Percentiles rank a stretch among this genome's conserved stretches.
These are phyloP conservation scores for Sugiyamaella japonica DNA, from an alignment of 1,139 yeast species.

Conservation along the genomic window DNA sequence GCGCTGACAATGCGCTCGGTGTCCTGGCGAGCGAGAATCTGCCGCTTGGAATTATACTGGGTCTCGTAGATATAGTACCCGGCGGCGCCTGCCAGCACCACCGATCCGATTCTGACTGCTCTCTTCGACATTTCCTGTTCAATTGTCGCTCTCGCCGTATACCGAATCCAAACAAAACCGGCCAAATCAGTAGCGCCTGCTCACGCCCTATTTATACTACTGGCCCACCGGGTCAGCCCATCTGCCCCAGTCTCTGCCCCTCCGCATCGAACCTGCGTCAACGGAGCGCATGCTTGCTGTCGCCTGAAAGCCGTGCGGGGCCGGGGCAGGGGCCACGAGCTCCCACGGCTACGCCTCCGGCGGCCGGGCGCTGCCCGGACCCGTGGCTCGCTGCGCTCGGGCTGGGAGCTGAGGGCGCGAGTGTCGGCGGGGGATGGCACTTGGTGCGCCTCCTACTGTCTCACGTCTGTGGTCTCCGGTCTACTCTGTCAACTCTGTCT, in stretches of 20 bases:
- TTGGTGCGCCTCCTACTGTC: too few species aligned
- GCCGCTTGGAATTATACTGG: slow-evolving; percentile 35
- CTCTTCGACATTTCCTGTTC: slow-evolving; percentile 8
- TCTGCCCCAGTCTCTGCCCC: not conserved
- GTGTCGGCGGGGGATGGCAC: too few species aligned
- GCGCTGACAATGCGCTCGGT: slow-evolving; percentile 22
- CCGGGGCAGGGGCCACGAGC: not conserved
- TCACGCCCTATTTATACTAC: not conserved
- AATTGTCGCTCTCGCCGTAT: not conserved
- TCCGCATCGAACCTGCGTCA: not conserved
- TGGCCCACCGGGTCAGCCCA: not conserved
- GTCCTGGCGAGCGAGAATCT: slow-evolving; percentile 34
- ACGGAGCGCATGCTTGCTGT: not conserved
- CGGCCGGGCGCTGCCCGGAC: not conserved
- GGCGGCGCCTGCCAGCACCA: slow-evolving; percentile 44
- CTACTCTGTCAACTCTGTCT: too few species aligned
- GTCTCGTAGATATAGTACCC: slow-evolving; percentile 43
- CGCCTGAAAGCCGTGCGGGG: not conserved
- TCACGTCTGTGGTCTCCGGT: too few species aligned
- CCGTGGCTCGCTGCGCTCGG: not conserved
- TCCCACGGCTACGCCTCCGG: not conserved
- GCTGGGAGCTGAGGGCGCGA: too few species aligned
- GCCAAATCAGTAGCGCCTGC: not conserved
- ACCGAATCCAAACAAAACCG: not conserved
- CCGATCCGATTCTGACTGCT: slow-evolving; percentile 23